Percentiles rank a stretch among this genome's conserved stretches.
These are phyloP conservation scores for Xylaria sp. DNA, from an alignment of 2,329 filamentous ascomycete genomes.

Conservation along the genomic window DNA sequence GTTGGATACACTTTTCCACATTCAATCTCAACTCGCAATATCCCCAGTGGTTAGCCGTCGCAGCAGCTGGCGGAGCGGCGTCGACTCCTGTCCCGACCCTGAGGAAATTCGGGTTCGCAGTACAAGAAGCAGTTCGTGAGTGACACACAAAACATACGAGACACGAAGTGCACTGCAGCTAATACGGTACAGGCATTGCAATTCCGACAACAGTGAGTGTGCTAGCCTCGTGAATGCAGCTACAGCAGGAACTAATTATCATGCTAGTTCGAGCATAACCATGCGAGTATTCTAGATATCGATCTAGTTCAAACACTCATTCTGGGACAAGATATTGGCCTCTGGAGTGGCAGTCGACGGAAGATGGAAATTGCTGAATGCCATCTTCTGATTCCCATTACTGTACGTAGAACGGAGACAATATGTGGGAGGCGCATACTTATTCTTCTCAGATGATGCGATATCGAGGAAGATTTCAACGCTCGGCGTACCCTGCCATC, in stretches of 20 bases:
- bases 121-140: slow-evolving; percentile 55
- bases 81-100: slow-evolving; percentile 60
- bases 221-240: neutral
- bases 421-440: slow-evolving; percentile 8
- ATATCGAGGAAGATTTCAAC: slow-evolving; percentile 60
- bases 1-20: slow-evolving; percentile 64
- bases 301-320: slow-evolving; percentile 54
- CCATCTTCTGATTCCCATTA: slow-evolving; percentile 49
- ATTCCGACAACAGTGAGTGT: slow-evolving; percentile 37
- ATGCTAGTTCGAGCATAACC: slow-evolving; percentile 52
- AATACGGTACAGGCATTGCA: slow-evolving; percentile 33
- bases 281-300: slow-evolving; percentile 49
- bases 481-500: slow-evolving; percentile 56
- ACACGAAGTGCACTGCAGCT: slow-evolving; percentile 2
- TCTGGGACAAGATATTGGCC: slow-evolving; percentile 51
- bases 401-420: slow-evolving; percentile 38
- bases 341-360: slow-evolving; percentile 58
- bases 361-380: slow-evolving; percentile 62
- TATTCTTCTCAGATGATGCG: slow-evolving; percentile 51
- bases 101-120: slow-evolving; percentile 61
- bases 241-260: neutral
- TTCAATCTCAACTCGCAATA: slow-evolving; percentile 58
- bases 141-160: slow-evolving; percentile 9
- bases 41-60: slow-evolving; percentile 62
- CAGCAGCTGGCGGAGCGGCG: slow-evolving; percentile 63